Conservation (phyloP, 2,329 filamentous ascomycete species). For the Myriangium duriaei region DNA sequence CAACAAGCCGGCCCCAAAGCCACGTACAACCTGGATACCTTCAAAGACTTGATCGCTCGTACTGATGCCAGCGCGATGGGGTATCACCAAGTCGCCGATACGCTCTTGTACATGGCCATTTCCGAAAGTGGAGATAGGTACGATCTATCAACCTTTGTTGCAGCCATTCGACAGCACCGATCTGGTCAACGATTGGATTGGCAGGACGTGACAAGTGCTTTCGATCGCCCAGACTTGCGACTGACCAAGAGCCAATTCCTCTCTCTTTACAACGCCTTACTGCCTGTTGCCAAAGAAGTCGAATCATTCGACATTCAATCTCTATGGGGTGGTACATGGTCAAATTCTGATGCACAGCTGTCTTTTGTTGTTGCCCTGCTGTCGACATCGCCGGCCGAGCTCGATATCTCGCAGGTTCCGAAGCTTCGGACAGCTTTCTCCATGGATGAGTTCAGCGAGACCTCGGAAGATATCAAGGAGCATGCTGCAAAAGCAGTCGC, state of each 20-base stretch:
- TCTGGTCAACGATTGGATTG: constrained; percentile 47
- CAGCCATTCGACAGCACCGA: constrained; percentile 43
- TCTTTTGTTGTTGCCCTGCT: constrained; percentile 89
- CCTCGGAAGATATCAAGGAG: constrained; percentile 45
- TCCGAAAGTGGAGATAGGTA: constrained; percentile 48
- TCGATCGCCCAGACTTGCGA: constrained; percentile 67
- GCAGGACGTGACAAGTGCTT: constrained; percentile 60
- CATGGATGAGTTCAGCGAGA: constrained; percentile 47
- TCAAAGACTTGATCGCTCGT: constrained; percentile 45
- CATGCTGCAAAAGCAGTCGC: constrained; percentile 57
- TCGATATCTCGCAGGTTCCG: constrained; percentile 77
- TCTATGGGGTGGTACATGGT: constrained; percentile 81
- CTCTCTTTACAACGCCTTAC: constrained; percentile 63
- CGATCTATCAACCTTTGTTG: constrained; percentile 57
- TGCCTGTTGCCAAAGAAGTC: constrained; percentile 54
- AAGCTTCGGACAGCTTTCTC: constrained; percentile 68
- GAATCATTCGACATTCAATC: constrained; percentile 68
- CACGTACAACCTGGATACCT: constrained; percentile 61
- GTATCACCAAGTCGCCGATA: constrained; percentile 71
- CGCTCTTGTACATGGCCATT: constrained; percentile 58
- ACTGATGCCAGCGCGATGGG: constrained; percentile 52
- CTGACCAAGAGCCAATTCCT: constrained; percentile 72
- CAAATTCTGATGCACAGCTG: constrained; percentile 72
- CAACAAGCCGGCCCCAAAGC: constrained; percentile 63
- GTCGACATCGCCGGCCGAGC: constrained; percentile 57